A percentile compares a stretch with the other conserved stretches of the same genome.
phyloP scores from a whole-genome alignment of 306 rosid species.

The Ormosia semicastrata region DNA sequence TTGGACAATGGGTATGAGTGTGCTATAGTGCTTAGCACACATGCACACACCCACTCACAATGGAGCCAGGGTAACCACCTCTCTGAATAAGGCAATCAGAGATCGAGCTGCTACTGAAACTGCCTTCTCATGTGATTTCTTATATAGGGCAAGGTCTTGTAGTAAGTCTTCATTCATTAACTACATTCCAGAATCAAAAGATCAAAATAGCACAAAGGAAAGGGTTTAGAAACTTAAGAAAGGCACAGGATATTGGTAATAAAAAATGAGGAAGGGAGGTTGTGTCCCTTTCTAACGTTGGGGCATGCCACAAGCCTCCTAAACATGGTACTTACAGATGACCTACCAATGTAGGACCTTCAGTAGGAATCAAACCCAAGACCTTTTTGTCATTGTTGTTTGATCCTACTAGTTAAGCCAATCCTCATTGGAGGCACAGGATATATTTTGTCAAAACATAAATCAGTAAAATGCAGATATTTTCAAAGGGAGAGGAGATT shows the following conservation, averaged over 20 bases:
- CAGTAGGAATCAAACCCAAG: not conserved
- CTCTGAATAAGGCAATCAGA: constrained; percentile 78
- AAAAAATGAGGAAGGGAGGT: not conserved
- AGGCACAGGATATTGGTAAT: constrained; percentile 11
- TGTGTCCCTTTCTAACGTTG: constrained; percentile 17
- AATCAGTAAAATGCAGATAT: not conserved
- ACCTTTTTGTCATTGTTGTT: not conserved
- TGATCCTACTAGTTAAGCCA: constrained; percentile 5
- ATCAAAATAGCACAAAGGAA: constrained; percentile 19
- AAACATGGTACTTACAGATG: not conserved
- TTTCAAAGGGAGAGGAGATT: constrained; percentile 3
- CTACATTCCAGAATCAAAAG: constrained; percentile 46
- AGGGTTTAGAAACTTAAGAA: constrained; percentile 1
- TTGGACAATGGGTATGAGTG: not conserved
- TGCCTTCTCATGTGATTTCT: constrained; percentile 92
- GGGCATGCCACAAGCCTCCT: constrained; percentile 15
- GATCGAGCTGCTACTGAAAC: constrained; percentile 89
- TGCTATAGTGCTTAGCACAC: not conserved
- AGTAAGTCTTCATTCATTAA: constrained; percentile 88
- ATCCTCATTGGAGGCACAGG: not conserved
- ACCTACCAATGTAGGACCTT: not conserved
- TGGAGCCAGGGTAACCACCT: constrained; percentile 44
- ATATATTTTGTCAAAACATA: constrained; percentile 4
- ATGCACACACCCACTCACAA: not conserved
- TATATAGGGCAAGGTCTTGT: constrained; percentile 91